Percentiles rank a stretch among this genome's conserved stretches.
phyloP scores from a whole-genome alignment of 768 basidiomycete species.

The Pisolithus orientalis region DNA sequence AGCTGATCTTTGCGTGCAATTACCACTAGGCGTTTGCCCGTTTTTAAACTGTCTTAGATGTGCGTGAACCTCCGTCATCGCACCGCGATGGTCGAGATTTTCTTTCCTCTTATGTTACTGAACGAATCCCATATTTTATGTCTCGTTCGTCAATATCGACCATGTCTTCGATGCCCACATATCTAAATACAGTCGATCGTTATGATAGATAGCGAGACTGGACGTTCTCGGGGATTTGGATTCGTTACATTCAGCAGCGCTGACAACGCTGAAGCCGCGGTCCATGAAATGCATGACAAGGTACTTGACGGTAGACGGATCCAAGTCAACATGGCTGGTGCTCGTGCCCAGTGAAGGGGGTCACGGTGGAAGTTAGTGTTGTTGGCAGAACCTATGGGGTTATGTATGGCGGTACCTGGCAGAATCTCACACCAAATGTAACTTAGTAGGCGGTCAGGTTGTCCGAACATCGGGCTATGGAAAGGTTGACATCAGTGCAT shows the following conservation, averaged over 20 bases:
- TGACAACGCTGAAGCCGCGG: conserved; percentile 45
- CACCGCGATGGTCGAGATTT: conserved; percentile 27
- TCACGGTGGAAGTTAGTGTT: no score
- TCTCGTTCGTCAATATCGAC: conserved; percentile 4
- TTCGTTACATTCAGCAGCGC: no score
- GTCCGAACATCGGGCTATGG: no score
- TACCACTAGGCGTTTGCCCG: conserved; percentile 37
- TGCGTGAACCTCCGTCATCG: conserved; percentile 33
- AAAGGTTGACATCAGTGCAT: no score
- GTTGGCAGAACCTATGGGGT: no score
- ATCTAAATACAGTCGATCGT: conserved; percentile 22
- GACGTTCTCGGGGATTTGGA: conserved; percentile 52
- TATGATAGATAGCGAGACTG: conserved; percentile 49
- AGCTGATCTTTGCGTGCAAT: neutral
- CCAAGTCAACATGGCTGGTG: conserved; percentile 41
- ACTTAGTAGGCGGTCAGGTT: no score
- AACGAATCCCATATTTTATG: conserved; percentile 21
- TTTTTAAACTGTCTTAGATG: no score
- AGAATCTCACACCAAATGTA: no score
- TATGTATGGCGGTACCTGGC: no score
- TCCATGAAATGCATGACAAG: conserved; percentile 40
- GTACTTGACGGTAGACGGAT: conserved; percentile 50
- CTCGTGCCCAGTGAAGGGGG: conserved; percentile 17
- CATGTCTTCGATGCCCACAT: neutral
- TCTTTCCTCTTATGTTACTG: conserved; percentile 17